These are phyloP conservation scores for Drosera capensis DNA, from an alignment of 148 eudicot species.

Conservation along the genomic window DNA sequence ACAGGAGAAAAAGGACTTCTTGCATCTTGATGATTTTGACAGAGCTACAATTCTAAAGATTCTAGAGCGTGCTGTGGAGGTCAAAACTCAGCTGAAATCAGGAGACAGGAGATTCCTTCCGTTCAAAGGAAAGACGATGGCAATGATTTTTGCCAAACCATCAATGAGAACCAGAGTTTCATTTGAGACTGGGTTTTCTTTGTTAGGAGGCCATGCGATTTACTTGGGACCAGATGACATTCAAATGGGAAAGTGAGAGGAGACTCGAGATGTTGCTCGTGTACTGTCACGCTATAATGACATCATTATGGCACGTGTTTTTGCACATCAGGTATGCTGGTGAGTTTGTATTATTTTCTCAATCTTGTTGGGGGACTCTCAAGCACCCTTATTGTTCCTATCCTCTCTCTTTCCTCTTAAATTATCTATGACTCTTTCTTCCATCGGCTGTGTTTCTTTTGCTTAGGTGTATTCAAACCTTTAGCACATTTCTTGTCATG, in stretches of 20 bases:
- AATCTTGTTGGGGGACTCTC: no score
- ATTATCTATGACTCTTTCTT: neutral
- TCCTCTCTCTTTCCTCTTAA: neutral
- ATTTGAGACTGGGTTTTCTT: conserved; percentile 85
- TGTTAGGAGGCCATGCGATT: conserved; percentile 93
- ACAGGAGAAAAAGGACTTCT: conserved; percentile 60
- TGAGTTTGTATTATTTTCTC: conserved; percentile 17
- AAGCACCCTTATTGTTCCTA: no score
- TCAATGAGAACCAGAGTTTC: conserved; percentile 98
- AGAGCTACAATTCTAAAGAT: conserved; percentile 67
- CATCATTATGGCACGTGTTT: conserved; percentile 96
- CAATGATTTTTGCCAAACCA: conserved; percentile 97
- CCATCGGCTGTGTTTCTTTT: no score
- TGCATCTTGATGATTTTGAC: conserved; percentile 83
- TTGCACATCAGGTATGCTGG: conserved; percentile 89
- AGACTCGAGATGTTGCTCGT: conserved; percentile 96
- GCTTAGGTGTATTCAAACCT: no score
- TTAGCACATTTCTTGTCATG: no score
- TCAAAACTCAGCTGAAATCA: conserved; percentile 67
- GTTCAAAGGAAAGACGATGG: conserved; percentile 83
- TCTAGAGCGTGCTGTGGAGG: conserved; percentile 71
- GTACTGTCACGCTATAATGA: conserved; percentile 86
- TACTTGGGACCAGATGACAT: conserved; percentile 92
- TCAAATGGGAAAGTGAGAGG: conserved; percentile 98
- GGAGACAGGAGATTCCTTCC: conserved; percentile 84